Evolutionary conservation across 129 eudicot genomes (phyloP).

Genomic region (Ambrosia artemisiifolia): DNA sequence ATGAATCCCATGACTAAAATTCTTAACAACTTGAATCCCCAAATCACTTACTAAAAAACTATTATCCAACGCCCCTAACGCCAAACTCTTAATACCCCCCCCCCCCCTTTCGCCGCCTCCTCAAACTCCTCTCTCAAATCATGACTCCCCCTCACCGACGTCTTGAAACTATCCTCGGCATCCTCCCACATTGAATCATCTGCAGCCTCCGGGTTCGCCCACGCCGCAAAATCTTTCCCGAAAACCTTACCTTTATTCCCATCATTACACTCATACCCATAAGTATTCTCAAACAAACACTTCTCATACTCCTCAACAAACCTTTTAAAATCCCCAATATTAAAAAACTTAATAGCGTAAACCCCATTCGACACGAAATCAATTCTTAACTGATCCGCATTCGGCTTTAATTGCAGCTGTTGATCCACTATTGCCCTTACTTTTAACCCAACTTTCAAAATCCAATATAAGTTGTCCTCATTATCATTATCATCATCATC

Average conservation of each 20-base stretch:
- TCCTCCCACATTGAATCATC: slow-evolving; percentile 99
- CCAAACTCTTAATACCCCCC: slow-evolving; percentile 83
- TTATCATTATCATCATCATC: slow-evolving; percentile 48
- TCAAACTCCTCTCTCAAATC: slow-evolving; percentile 84
- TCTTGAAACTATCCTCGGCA: slow-evolving; percentile 55
- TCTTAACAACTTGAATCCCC: slow-evolving; percentile 92
- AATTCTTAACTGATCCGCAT: slow-evolving; percentile 54
- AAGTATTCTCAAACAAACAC: slow-evolving; percentile 83
- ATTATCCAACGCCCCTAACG: slow-evolving; percentile 87
- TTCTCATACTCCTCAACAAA: slow-evolving; percentile 60
- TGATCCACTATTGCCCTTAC: slow-evolving; percentile 50
- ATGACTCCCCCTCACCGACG: slow-evolving; percentile 35
- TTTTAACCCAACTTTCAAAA: slow-evolving; percentile 66
- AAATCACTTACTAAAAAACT: slow-evolving; percentile 83
- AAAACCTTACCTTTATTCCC: slow-evolving; percentile 70
- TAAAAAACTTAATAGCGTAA: slow-evolving; percentile 64
- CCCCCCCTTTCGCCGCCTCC: slow-evolving; percentile 73
- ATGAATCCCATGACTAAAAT: slow-evolving; percentile 80
- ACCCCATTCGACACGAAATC: slow-evolving; percentile 77
- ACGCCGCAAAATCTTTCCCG: slow-evolving; percentile 83
- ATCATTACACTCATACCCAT: slow-evolving; percentile 60
- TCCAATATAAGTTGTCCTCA: slow-evolving; percentile 42
- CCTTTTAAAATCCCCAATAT: slow-evolving; percentile 44
- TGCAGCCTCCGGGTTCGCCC: slow-evolving; percentile 86
- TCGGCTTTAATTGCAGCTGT: slow-evolving; percentile 67